Base-by-base conservation (phyloP, 768 basidiomycete species). In the Suillus spraguei region DNA sequence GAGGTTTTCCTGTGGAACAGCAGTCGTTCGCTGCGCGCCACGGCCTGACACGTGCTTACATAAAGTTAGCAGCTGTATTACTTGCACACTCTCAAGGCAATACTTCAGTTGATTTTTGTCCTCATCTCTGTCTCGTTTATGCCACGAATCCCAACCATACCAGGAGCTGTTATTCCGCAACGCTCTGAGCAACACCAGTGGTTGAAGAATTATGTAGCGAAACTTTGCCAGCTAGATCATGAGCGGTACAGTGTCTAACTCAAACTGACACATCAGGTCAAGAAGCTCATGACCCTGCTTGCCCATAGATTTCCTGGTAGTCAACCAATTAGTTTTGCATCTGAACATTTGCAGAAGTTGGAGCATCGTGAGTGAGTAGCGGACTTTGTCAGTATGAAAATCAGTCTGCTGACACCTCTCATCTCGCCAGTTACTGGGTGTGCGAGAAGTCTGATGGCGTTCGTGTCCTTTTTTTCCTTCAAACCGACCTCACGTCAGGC, bases 391-490 rank as follows among this genome's bases (percentile, higher is more conserved):
- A 17, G 33, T 44, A 22, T 58, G 36, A 20, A 10, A 56, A 46
- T 52, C 52, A 20, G 63, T 59, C 46, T 60, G 59, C 67, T 68
- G 44, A 76, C 56, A 24, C 9, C 22, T n/a, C 20, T 55, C 55
- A 11, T 41, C 55, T 54, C 38, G 33, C 54, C 72, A 98, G 96
- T 73, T 99, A 92, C 76, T 99, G 97, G 97, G 97, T 99, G 49
- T 97, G 95, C 78, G 97, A 99, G 80, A 99, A 99, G 80, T 97
- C 94, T 14, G 97, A 99, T 72, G 97, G 97, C 14, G 74, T 99
- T 59, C 87, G 97, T 41, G 92, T 99, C 46, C 81, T 99, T 35
- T 85, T 99, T 59, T 79, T 97, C 63, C 83, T 99, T 58, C 80
- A 84, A 74, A 83, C 89, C 59, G 81, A 90, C 79, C 69, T 77